Evolutionary conservation across 202 grass and related monocot genomes (phyloP).

Genomic region (Setaria viridis): DNA sequence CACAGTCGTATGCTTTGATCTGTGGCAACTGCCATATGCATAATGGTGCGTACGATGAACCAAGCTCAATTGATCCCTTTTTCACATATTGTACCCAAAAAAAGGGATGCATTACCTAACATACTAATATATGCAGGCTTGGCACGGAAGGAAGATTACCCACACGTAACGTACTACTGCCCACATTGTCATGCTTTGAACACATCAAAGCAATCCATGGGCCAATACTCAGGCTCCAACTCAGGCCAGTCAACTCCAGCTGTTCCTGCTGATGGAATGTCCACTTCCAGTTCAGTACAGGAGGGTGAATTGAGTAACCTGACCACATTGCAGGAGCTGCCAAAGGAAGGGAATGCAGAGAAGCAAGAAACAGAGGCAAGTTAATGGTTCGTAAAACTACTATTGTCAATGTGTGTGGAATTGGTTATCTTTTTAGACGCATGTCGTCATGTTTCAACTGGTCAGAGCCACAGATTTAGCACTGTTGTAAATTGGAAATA

Average conservation of each 20-base stretch:
- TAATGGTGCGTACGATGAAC: conserved; percentile 68
- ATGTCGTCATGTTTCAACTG: conserved; percentile 44
- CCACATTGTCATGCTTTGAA: conserved; percentile 88
- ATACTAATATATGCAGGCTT: conserved; percentile 64
- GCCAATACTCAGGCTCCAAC: conserved; percentile 51
- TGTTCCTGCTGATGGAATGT: conserved; percentile 51
- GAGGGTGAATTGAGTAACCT: conserved; percentile 58
- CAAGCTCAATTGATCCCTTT: conserved; percentile 11
- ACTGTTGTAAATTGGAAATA: conserved; percentile 59
- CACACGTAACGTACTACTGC: conserved; percentile 90
- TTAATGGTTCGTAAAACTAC: conserved; percentile 9
- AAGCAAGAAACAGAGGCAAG: conserved; percentile 46
- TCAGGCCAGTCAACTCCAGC: conserved; percentile 48
- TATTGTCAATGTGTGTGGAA: conserved; percentile 43
- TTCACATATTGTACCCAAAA: background rate
- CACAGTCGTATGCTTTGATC: conserved; percentile 92
- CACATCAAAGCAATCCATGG: conserved; percentile 62
- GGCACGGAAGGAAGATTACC: conserved; percentile 92
- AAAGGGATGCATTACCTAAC: background rate
- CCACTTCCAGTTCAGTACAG: conserved; percentile 45
- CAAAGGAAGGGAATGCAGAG: conserved; percentile 47
- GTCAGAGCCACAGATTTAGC: conserved; percentile 36
- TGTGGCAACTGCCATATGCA: conserved; percentile 98
- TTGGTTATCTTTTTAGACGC: conserved; percentile 32
- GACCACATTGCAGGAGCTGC: conserved; percentile 50